A percentile compares a stretch with the other conserved stretches of the same genome.
Conservation (phyloP, 176 grass and related monocot species). For the Themeda triandra region DNA sequence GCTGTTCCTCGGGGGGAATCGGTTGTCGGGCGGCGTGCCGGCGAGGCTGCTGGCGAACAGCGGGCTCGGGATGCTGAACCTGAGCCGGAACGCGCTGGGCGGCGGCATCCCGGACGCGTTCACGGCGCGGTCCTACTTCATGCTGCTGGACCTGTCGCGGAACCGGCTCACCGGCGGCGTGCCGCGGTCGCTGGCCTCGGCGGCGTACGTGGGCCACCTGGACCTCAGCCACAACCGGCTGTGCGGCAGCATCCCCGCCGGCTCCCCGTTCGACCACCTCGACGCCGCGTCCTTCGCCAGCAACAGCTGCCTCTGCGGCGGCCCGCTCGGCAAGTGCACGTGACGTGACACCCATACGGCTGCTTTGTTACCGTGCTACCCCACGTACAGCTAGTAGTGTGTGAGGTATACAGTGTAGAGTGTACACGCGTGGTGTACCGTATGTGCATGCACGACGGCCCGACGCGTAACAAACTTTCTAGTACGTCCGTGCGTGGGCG, state of each 20-base stretch:
- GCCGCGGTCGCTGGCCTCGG: slow-evolving; percentile 55
- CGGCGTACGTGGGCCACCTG: slow-evolving; percentile 80
- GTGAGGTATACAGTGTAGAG: too few relatives aligned
- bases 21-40: slow-evolving; percentile 57
- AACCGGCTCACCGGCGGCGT: slow-evolving; percentile 69
- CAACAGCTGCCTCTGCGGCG: slow-evolving; percentile 84
- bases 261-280: slow-evolving; percentile 74
- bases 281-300: slow-evolving; percentile 56
- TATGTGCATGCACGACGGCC: not conserved
- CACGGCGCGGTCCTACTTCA: slow-evolving; percentile 61
- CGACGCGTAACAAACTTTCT: not conserved
- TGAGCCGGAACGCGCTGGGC: slow-evolving; percentile 76
- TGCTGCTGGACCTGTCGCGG: slow-evolving; percentile 75
- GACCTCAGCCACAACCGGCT: slow-evolving; percentile 93
- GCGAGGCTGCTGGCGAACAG: slow-evolving; percentile 41
- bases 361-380: not conserved
- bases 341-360: slow-evolving; percentile 14
- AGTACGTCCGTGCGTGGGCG: not conserved
- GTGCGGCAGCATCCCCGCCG: slow-evolving; percentile 62
- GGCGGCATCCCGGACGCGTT: slow-evolving; percentile 83
- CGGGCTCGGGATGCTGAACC: slow-evolving; percentile 82
- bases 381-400: not conserved
- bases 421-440: slow-evolving; percentile 21
- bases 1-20: slow-evolving; percentile 65
- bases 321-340: slow-evolving; percentile 77